Conservation (phyloP, 164 flowering plant species). For the Chimonanthus salicifolius region DNA sequence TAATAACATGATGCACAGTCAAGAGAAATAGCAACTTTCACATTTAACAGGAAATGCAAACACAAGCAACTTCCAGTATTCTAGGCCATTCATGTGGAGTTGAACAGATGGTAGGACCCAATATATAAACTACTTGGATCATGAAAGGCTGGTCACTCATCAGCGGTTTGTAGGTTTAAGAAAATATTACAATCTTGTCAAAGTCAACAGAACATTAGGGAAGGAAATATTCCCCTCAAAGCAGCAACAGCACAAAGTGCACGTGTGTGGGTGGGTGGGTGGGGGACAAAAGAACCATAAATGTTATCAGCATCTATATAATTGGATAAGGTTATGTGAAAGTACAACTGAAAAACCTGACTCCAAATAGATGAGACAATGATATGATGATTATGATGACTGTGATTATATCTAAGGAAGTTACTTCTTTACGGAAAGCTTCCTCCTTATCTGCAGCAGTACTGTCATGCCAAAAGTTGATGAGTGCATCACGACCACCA, state of each 20-base stretch:
- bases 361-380: not conserved
- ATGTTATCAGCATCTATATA: too few species aligned
- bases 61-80: not conserved
- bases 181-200: not conserved
- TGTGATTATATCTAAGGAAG: not conserved
- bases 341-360: too few species aligned
- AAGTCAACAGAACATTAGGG: not conserved
- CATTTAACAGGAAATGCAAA: not conserved
- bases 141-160: not conserved
- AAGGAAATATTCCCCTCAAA: not conserved
- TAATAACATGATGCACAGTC: conserved; percentile 1
- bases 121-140: not conserved
- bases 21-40: not conserved
- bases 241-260: not conserved
- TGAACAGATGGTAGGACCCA: not conserved
- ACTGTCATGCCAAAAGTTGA: conserved; percentile 87
- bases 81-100: not conserved
- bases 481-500: conserved; percentile 81
- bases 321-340: not conserved
- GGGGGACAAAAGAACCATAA: not conserved
- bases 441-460: conserved; percentile 86
- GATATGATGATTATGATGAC: not conserved
- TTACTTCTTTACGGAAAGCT: conserved; percentile 69
- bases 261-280: not conserved
- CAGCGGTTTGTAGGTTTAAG: not conserved